Percentiles rank a stretch among this genome's conserved stretches.
Conservation (phyloP, 169 alveolate species). For the Plasmodium cynomolgi region DNA sequence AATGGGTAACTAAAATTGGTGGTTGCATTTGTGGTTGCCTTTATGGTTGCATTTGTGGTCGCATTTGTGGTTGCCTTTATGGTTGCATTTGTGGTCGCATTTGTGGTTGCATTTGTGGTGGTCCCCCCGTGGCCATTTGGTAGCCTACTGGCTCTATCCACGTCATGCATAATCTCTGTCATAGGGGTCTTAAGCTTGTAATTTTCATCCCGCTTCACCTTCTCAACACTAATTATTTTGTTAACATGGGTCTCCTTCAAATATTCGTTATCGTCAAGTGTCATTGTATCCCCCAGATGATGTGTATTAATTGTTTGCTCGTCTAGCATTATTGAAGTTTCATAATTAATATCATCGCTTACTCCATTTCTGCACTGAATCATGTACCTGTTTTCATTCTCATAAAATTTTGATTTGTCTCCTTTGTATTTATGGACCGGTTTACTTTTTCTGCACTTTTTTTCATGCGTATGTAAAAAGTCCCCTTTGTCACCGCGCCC, state of each 20-base stretch:
- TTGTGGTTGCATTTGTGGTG: neutral
- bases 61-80: neutral
- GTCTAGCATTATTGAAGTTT: slow-evolving; percentile 28
- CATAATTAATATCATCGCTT: neutral
- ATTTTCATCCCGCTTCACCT: neutral
- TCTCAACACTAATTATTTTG: neutral
- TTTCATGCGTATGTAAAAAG: neutral
- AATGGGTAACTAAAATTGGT: neutral
- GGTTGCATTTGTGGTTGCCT: neutral
- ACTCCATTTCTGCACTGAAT: neutral
- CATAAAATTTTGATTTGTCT: neutral
- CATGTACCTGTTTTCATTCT: neutral
- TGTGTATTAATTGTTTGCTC: slow-evolving; percentile 1
- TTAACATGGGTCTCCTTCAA: neutral
- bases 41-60: too few relatives aligned
- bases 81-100: too few relatives aligned
- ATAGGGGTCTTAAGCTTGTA: neutral
- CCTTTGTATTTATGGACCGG: neutral
- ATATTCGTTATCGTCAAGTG: neutral
- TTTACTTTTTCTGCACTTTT: neutral
- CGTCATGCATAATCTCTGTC: neutral
- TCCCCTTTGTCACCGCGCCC: neutral
- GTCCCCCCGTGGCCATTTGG: neutral
- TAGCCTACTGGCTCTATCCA: neutral
- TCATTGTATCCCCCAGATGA: neutral